Conservation (phyloP, 495 filamentous ascomycete genomes). For the Penicillium ucsense region DNA sequence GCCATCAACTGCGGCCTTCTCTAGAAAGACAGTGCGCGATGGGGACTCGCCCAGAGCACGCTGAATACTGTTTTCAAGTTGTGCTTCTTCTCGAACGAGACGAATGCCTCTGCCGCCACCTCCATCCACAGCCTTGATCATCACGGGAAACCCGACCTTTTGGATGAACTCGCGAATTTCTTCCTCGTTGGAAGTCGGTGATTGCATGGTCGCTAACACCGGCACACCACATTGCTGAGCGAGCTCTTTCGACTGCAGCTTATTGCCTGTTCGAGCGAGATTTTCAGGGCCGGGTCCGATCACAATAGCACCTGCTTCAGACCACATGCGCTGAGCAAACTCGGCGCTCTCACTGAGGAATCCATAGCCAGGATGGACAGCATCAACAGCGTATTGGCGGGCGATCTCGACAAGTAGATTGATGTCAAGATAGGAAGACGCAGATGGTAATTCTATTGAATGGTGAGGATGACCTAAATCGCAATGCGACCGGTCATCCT, state of each 20-base stretch:
- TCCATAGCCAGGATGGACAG: conserved; percentile 54
- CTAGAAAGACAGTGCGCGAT: conserved; percentile 43
- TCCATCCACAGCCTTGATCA: conserved; percentile 47
- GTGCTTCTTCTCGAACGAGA: conserved; percentile 24
- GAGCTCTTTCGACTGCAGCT: conserved; percentile 45
- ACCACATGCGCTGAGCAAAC: conserved; percentile 42
- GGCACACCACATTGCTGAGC: conserved; percentile 46
- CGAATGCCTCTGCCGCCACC: conserved; percentile 44
- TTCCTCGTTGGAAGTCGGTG: conserved; percentile 28
- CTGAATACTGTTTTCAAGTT: conserved; percentile 32
- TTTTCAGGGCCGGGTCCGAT: conserved; percentile 46
- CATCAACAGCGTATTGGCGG: conserved; percentile 42
- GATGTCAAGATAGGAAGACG: conserved; percentile 44
- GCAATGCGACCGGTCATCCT: conserved; percentile 44
- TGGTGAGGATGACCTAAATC: conserved; percentile 36
- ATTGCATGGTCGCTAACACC: conserved; percentile 38
- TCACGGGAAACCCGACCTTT: conserved; percentile 42
- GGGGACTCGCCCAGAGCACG: conserved; percentile 40
- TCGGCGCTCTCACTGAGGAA: conserved; percentile 51
- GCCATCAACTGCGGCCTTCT: conserved; percentile 39
- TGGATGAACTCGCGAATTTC: conserved; percentile 35
- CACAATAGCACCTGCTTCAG: conserved; percentile 38
- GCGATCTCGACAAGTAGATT: conserved; percentile 32
- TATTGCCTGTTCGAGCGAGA: conserved; percentile 45
- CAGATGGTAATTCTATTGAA: conserved; percentile 37